Evolutionary conservation across 2,329 filamentous ascomycete genomes (phyloP).

Genomic region (Paraphoma chrysanthemicola): DNA sequence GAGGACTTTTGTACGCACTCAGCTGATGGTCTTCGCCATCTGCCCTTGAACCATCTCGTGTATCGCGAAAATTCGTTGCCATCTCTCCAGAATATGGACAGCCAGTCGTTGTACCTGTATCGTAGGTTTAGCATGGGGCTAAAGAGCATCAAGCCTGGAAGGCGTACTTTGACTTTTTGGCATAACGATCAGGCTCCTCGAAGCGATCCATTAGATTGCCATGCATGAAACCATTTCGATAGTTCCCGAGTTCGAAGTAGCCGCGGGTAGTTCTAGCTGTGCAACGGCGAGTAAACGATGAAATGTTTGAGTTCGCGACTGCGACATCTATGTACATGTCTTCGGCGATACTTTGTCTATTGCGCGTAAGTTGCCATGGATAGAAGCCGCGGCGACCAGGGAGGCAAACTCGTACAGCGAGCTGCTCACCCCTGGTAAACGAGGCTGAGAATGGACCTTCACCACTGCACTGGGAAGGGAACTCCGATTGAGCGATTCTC

Average conservation of each 20-base stretch:
- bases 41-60: background rate
- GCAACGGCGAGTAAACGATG: background rate
- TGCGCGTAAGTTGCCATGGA: slow-evolving; percentile 8
- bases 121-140: background rate
- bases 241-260: slow-evolving; percentile 5
- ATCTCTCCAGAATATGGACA: background rate
- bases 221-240: background rate
- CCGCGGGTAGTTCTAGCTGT: background rate
- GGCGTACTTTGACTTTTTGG: background rate
- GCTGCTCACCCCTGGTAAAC: background rate
- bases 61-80: no score
- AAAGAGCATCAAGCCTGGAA: background rate
- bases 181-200: slow-evolving; percentile 2
- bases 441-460: slow-evolving; percentile 1
- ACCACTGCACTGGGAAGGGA: slow-evolving; percentile 1
- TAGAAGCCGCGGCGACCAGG: slow-evolving; percentile 2
- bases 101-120: slow-evolving; percentile 8
- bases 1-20: background rate
- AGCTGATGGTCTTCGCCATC: slow-evolving; percentile 1
- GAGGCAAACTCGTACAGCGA: slow-evolving; percentile 6
- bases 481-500: background rate
- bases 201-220: slow-evolving; percentile 1
- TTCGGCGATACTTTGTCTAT: slow-evolving; percentile 11
- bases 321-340: slow-evolving; percentile 4
- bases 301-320: background rate